Percentiles rank a stretch among this genome's conserved stretches.
Conservation (phyloP, 768 basidiomycete genomes). For the Lactifluus hygrophoroides region DNA sequence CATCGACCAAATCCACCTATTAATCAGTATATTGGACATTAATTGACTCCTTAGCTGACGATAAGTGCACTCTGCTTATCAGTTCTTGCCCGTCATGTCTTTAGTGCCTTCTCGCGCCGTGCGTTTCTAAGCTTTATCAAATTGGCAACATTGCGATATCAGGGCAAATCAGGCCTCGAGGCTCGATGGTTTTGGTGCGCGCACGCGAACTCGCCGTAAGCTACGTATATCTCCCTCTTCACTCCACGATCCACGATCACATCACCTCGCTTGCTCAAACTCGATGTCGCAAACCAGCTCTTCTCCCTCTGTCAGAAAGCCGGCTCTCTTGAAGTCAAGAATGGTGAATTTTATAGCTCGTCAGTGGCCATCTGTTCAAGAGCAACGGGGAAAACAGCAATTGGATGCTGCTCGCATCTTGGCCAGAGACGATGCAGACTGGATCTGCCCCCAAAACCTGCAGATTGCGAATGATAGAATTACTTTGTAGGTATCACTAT, state of each 20-base stretch:
- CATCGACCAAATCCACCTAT: too few relatives aligned
- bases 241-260: neutral
- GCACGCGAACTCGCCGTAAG: too few relatives aligned
- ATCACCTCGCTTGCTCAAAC: neutral
- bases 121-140: too few relatives aligned
- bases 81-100: too few relatives aligned
- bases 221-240: too few relatives aligned
- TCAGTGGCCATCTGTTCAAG: neutral
- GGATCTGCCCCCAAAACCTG: neutral
- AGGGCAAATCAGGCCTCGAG: too few relatives aligned
- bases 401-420: neutral
- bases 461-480: slow-evolving; percentile 1
- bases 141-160: too few relatives aligned
- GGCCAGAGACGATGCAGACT: neutral
- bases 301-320: neutral
- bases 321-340: neutral
- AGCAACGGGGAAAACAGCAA: neutral
- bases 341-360: neutral
- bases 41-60: too few relatives aligned
- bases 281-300: neutral
- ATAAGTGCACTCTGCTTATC: too few relatives aligned
- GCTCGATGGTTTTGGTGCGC: too few relatives aligned
- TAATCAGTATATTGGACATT: too few relatives aligned
- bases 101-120: too few relatives aligned
- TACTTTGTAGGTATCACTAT: neutral